phyloP scores from a whole-genome alignment of 495 filamentous ascomycete species.

The Tuber calosporum region DNA sequence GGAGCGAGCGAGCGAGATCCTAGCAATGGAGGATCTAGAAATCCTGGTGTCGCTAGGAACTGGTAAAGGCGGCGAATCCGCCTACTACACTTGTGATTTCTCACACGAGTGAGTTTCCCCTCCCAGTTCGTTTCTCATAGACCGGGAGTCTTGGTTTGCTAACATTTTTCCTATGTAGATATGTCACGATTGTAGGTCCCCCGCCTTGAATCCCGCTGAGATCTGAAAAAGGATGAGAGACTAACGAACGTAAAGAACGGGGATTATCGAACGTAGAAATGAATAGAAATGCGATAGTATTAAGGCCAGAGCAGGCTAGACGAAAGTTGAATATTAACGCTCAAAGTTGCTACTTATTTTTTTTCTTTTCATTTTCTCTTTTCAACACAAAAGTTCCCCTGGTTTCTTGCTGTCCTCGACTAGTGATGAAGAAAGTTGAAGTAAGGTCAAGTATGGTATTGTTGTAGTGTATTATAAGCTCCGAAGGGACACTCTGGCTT shows the following conservation, averaged over 20 bases:
- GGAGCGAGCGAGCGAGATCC: constrained; percentile 70
- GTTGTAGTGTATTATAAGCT: background rate
- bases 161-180: constrained; percentile 17
- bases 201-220: background rate
- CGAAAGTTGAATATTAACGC: constrained; percentile 15
- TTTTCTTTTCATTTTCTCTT: too few relatives aligned
- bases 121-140: constrained; percentile 4
- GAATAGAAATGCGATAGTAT: background rate
- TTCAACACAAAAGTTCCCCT: background rate
- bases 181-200: constrained; percentile 40
- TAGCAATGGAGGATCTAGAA: constrained; percentile 79
- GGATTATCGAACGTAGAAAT: constrained; percentile 36
- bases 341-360: constrained; percentile 9
- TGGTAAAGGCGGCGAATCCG: constrained; percentile 63
- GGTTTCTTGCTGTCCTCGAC: background rate
- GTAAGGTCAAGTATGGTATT: background rate
- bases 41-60: constrained; percentile 67
- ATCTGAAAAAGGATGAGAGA: constrained; percentile 2
- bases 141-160: constrained; percentile 13
- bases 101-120: constrained; percentile 78
- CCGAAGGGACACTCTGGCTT: constrained; percentile 1
- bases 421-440: background rate
- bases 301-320: background rate
- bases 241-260: constrained; percentile 37
- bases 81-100: constrained; percentile 95